Percentiles rank a stretch among this genome's conserved stretches.
Conservation (phyloP, 2,329 filamentous ascomycete species). For the Talaromyces sp. region DNA sequence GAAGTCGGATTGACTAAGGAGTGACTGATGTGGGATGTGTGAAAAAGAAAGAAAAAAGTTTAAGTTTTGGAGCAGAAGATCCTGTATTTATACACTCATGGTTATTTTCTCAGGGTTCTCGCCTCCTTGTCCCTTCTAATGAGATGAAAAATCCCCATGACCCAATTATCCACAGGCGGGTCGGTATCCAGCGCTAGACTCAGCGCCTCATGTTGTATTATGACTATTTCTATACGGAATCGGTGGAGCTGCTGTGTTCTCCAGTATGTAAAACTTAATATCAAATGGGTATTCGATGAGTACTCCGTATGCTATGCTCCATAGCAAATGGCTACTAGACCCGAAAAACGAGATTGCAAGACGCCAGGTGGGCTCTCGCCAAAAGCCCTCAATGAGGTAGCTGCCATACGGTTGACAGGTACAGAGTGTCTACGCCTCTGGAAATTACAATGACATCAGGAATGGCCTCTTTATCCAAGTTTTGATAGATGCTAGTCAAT, state of each 20-base stretch:
- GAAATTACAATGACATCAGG: neutral
- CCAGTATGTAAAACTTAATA: conserved; percentile 17
- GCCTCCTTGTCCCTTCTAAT: neutral
- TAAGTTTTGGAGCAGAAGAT: conserved; percentile 2
- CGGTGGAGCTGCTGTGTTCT: neutral
- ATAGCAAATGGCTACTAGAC: neutral
- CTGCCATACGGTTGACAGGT: neutral
- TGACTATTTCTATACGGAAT: neutral
- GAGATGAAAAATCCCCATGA: neutral
- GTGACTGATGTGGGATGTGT: conserved; percentile 11
- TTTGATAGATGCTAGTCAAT: neutral
- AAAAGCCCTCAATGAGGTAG: neutral
- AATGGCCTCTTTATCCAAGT: neutral
- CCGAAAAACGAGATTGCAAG: neutral
- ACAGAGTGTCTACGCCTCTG: neutral
- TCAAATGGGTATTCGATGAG: neutral
- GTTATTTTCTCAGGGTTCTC: neutral
- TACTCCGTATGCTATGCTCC: neutral
- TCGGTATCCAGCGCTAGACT: conserved; percentile 1
- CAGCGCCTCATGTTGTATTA: conserved; percentile 8
- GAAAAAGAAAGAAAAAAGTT: conserved; percentile 7
- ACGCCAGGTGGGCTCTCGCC: conserved; percentile 3
- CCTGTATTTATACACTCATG: conserved; percentile 18
- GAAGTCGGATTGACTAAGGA: conserved; percentile 19
- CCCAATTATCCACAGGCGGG: conserved; percentile 12